Base-by-base conservation (phyloP, 257 asterid species). In the Thymus quinquecostatus region DNA sequence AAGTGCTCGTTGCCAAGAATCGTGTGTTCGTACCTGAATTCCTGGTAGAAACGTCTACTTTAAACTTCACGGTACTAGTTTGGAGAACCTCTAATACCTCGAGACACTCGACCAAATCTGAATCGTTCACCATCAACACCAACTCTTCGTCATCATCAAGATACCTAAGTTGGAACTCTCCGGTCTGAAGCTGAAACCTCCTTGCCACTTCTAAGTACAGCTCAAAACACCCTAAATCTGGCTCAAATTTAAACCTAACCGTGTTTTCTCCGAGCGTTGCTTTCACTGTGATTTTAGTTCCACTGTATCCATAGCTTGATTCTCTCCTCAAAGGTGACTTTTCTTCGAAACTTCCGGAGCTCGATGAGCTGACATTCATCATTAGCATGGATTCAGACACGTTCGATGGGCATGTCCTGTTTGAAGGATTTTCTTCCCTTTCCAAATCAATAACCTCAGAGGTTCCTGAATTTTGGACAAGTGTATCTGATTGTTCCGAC, bases 101-200 rank as follows among this genome's bases (percentile, higher is more conserved):
- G 0, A 86, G 71, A 55, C 96, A 89, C 79, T 92, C 96, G 2
- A 73, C 79, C 69, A 92, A 70, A 79, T 89, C 96, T 1, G 84
- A 85, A 70, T 89, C 96, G 48, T 44, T 89, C 70, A 86, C 90
- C 86, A 92, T 50, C 90, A 82, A 79, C 78, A 92, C 96, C 96
- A 92, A 89, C 80, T 92, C 96, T 68, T 82, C 78, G 69, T 89
- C 96, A 38, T 92, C 96, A 3, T 89, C 97, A 55, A 86, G 78
- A 78, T 92, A 89, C 80, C 80, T 84, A 67, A 92, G 95, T 33
- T 80, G 95, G 67, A 91, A 89, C 8, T 80, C 76, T 58, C 89
- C 95, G 1, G 7, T 70, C 70, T 64, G 82, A 7, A 91, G 79
- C 61, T 75, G 76, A 70, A 89, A 86, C 82, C 96, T 87, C 75